phyloP scores from a whole-genome alignment of 352 stramenopile species.

The Chloridella minuta region DNA sequence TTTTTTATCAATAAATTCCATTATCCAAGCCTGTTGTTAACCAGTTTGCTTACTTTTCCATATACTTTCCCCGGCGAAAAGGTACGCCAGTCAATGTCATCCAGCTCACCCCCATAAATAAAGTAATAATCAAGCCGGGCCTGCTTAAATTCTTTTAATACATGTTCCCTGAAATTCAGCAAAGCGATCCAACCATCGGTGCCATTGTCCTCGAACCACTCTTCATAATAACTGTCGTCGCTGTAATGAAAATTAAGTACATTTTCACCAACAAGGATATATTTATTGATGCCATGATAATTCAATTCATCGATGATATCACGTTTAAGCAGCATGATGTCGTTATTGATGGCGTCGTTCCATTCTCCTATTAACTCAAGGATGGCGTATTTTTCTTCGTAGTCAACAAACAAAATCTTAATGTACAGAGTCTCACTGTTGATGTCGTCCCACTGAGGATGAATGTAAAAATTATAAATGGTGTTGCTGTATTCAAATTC shows the following conservation, averaged over 20 bases:
- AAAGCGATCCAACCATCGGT: not conserved
- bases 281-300: not conserved
- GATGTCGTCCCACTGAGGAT: not conserved
- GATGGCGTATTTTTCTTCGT: not conserved
- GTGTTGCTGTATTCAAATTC: not conserved
- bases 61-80: not conserved
- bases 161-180: not conserved
- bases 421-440: not conserved
- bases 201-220: not conserved
- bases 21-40: not conserved
- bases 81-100: not conserved
- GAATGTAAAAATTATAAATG: conserved; percentile 6
- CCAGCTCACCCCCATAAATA: not conserved
- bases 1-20: not conserved
- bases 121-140: not conserved
- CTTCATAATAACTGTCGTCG: not conserved
- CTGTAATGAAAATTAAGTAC: not conserved
- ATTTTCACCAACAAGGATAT: not conserved
- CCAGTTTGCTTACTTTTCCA: not conserved
- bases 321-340: not conserved
- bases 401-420: not conserved
- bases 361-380: not conserved
- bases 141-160: not conserved
- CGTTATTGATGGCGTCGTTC: not conserved
- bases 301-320: not conserved